Conservation (phyloP, 2,329 filamentous ascomycete genomes). For the Phaeosphaeria sp. region DNA sequence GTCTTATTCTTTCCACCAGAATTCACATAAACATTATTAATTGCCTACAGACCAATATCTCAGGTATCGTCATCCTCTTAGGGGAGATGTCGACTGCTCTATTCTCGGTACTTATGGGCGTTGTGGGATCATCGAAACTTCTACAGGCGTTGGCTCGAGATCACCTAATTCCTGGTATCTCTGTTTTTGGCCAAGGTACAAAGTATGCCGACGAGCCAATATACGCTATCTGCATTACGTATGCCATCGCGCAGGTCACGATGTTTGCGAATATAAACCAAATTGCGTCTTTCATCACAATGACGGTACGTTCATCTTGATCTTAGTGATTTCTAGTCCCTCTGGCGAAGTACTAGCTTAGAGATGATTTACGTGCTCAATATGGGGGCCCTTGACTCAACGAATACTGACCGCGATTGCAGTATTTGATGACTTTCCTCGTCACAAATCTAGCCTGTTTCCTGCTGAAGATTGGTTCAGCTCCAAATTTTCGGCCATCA, state of each 20-base stretch:
- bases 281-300: constrained; percentile 87
- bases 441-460: constrained; percentile 90
- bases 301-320: constrained; percentile 62
- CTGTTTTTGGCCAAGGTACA: constrained; percentile 76
- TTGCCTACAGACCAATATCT: constrained; percentile 69
- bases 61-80: constrained; percentile 73
- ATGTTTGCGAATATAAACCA: constrained; percentile 85
- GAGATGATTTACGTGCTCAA: not conserved
- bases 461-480: constrained; percentile 82
- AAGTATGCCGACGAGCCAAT: constrained; percentile 76
- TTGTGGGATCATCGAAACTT: constrained; percentile 84
- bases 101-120: constrained; percentile 86
- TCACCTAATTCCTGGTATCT: constrained; percentile 76
- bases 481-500: constrained; percentile 85
- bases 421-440: constrained; percentile 87
- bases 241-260: constrained; percentile 75
- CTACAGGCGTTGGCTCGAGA: constrained; percentile 84
- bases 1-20: not conserved
- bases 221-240: constrained; percentile 77
- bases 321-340: not conserved
- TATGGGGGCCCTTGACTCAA: not conserved
- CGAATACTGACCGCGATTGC: not conserved
- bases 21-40: not conserved
- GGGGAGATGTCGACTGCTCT: constrained; percentile 84
- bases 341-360: not conserved